Evolutionary conservation across 176 grass and related monocot species (phyloP), one percentile per base, ranked within the genome.

Genomic region (Neostapfia colusana): DNA sequence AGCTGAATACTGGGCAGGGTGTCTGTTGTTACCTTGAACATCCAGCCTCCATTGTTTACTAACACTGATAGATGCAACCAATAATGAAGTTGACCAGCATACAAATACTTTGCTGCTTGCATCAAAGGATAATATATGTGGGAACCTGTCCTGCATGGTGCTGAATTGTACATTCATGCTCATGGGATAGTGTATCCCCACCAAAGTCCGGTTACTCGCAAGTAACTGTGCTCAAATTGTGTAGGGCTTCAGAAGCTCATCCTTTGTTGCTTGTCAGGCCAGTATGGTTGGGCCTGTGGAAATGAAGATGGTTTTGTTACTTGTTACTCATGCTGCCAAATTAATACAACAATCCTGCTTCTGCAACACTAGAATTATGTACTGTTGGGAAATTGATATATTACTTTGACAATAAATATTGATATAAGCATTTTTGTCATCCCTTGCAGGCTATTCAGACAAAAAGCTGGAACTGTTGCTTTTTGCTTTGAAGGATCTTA

Each of bases 401-500:
- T 72, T 14, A 15, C 35, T 73, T 21, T 63, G 49, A 56, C 21
- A 23, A 16, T 58, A 80, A 38, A 24, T 71, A 76, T 83, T 39
- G 40, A 58, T 49, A 69, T 65, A 37, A 78, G 46, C 16, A 24
- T 20, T 25, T 70, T 11, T 68, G n/a, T 82, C 21, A 66, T 74
- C 10, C 18, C 73, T 63, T 78, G 59, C 91, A 98, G 95, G 77
- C 59, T 89, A 94, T 79, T 92, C 91, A 82, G 95, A 98, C 65
- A 86, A 78, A 65, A 98, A 74, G 84, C 82, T 94, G 14, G 87
- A 90, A 76, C 69, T 98, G 23, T 67, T 94, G 63, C 84, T 94
- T 65, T 92, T 84, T 89, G 89, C 95, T 75, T 42, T 98, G 72
- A 81, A 90, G 78, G 89, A 94, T 85, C 87, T 98, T 48, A 98